Conservation (phyloP, 2,329 filamentous ascomycete species). For the Hymenoscyphus albidus region DNA sequence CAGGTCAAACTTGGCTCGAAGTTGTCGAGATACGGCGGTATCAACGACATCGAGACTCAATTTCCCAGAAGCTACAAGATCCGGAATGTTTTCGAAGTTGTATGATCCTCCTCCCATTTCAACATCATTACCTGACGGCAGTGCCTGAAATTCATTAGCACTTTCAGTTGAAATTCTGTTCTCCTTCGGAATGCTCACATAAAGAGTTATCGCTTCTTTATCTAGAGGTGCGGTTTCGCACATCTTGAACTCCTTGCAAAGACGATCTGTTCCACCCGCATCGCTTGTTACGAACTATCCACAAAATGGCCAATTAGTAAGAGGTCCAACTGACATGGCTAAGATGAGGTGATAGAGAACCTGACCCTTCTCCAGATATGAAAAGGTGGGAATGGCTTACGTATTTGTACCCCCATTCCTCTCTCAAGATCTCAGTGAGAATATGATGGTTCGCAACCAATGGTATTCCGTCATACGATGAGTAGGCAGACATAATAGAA, state of each 20-base stretch:
- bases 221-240: conserved; percentile 59
- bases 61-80: conserved; percentile 58
- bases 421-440: conserved; percentile 64
- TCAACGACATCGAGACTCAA: conserved; percentile 59
- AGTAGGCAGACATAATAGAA: conserved; percentile 71
- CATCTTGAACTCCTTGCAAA: conserved; percentile 61
- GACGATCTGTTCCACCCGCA: conserved; percentile 66
- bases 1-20: conserved; percentile 64
- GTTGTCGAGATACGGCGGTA: conserved; percentile 60
- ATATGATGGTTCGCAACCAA: conserved; percentile 62
- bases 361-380: too few relatives aligned
- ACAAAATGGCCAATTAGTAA: background rate
- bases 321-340: background rate
- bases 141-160: conserved; percentile 37
- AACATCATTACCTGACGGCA: conserved; percentile 67
- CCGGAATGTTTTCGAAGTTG: conserved; percentile 64
- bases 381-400: background rate
- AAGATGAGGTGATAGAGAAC: background rate
- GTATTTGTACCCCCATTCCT: conserved; percentile 63
- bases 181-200: conserved; percentile 36
- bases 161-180: background rate
- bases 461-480: conserved; percentile 70
- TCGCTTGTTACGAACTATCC: conserved; percentile 63
- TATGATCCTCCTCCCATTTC: conserved; percentile 76
- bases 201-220: conserved; percentile 59